phyloP scores from a whole-genome alignment of 2,329 filamentous ascomycete genomes.

The Dothideomycetes sp. region DNA sequence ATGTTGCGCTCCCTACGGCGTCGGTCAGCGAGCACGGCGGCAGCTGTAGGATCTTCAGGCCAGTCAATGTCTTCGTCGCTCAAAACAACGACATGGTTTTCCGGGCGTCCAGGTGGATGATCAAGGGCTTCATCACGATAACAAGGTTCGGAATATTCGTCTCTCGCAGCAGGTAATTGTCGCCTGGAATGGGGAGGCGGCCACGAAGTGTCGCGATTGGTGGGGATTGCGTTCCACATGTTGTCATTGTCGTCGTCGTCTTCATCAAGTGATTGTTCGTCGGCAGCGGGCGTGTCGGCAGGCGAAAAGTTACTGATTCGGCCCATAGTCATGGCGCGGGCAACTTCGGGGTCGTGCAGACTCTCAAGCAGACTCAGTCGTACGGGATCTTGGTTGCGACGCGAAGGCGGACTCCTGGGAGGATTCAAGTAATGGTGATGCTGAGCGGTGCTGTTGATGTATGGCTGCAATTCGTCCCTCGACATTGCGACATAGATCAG shows the following conservation, averaged over 20 bases:
- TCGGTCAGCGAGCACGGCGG: slow-evolving; percentile 13
- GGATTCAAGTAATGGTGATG: slow-evolving; percentile 12
- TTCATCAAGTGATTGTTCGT: neutral
- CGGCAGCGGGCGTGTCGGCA: slow-evolving; percentile 4
- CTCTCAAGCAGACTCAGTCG: slow-evolving; percentile 17
- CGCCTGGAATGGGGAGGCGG: slow-evolving; percentile 13
- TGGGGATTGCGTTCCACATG: slow-evolving; percentile 3
- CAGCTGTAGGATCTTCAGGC: slow-evolving; percentile 16
- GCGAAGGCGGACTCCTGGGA: slow-evolving; percentile 13
- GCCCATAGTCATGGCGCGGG: slow-evolving; percentile 4
- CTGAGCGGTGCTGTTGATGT: slow-evolving; percentile 38
- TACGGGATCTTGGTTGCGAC: slow-evolving; percentile 19
- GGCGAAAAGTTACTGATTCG: slow-evolving; percentile 10
- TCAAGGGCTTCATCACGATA: too few species aligned
- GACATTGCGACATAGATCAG: slow-evolving; percentile 88
- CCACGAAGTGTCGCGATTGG: slow-evolving; percentile 10
- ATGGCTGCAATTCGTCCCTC: slow-evolving; percentile 59
- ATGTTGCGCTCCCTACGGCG: slow-evolving; percentile 11
- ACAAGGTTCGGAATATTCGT: neutral
- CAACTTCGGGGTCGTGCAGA: slow-evolving; percentile 17
- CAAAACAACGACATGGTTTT: slow-evolving; percentile 3
- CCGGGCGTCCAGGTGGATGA: too few species aligned
- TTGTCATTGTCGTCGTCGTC: slow-evolving; percentile 9
- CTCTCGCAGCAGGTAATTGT: neutral
- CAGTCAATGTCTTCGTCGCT: slow-evolving; percentile 14